Base-by-base conservation (phyloP, 2,329 filamentous ascomycete genomes). In the Fusarium odoratissimum region DNA sequence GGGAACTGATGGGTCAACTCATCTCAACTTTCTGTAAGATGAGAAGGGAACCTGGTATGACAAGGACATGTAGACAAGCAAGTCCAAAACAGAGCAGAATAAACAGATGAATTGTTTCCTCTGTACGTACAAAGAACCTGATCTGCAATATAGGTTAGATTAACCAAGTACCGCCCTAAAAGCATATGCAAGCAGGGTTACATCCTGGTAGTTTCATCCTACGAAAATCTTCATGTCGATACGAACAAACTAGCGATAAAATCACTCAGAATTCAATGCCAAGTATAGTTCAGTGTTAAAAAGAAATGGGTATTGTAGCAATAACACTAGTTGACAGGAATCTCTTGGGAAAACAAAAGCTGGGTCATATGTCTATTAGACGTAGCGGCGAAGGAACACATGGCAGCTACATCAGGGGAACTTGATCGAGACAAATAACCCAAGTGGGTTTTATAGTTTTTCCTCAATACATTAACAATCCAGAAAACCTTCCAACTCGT, bases 381-480 rank as follows among this genome's bases (percentile, higher is more conserved):
- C 73, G 73, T 72, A 77, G 73, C 75, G 62, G 73, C 76, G 49
- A 35, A 62, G 76, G 67, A 67, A 73, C 69, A 72, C 73, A 30
- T 42, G 76, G 73, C 76, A 62, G 74, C 76, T 77, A 78, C 72
- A 62, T 77, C 71, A 23, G 64, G 46, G 67, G 62, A 67, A 49
- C 52, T 77, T 77, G 73, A 70, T 74, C 63, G 67, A 74, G 73
- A 75, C 73, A 75, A 76, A 68, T 38, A 77, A 77, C 76, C 76
- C 76, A 74, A 65, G 59, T 67, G 74, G 76, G 75, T 62, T 78
- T 76, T 72, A 67, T 73, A 73, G 63, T 73, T 76, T 73, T 73
- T 76, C 74, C 75, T 74, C 70, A 75, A 75, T 77, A 78, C 75
- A 77, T 77, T 76, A 78, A 77, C 70, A 77, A 75, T 76, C 76